These are phyloP conservation scores for Colletotrichum chrysophilum DNA, from an alignment of 2,329 filamentous ascomycete species.

Conservation along the genomic window DNA sequence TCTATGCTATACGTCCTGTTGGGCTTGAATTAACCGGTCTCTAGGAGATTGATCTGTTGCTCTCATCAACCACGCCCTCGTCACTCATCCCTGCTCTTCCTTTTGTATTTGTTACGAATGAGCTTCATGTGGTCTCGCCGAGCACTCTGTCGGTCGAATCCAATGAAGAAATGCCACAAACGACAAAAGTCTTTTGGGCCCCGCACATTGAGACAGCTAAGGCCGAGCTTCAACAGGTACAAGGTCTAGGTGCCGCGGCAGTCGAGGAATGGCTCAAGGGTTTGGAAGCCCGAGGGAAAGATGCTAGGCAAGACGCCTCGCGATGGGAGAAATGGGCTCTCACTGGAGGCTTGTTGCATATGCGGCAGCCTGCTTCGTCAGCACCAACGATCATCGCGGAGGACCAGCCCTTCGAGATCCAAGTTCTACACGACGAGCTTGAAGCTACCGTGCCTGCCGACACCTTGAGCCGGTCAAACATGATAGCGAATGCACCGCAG, in stretches of 20 bases:
- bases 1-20: conserved; percentile 32
- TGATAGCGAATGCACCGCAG: background rate
- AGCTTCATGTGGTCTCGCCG: conserved; percentile 65
- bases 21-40: conserved; percentile 26
- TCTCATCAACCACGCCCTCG: conserved; percentile 65
- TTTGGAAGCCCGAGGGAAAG: conserved; percentile 66
- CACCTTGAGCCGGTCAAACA: background rate
- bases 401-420: background rate
- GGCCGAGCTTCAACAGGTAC: conserved; percentile 66
- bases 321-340: conserved; percentile 79
- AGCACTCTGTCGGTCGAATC: conserved; percentile 57
- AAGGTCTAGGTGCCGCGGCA: conserved; percentile 69
- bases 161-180: conserved; percentile 49
- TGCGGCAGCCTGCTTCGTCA: conserved; percentile 30
- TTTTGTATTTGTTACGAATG: conserved; percentile 68
- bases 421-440: background rate
- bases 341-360: conserved; percentile 44
- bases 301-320: conserved; percentile 63
- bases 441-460: background rate
- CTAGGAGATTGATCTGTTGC: conserved; percentile 73
- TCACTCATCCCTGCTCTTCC: conserved; percentile 72
- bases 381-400: background rate
- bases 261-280: conserved; percentile 83
- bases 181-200: conserved; percentile 70
- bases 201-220: conserved; percentile 67